phyloP scores from a whole-genome alignment of 2,329 filamentous ascomycete genomes.

The Leptodontidium sp. region DNA sequence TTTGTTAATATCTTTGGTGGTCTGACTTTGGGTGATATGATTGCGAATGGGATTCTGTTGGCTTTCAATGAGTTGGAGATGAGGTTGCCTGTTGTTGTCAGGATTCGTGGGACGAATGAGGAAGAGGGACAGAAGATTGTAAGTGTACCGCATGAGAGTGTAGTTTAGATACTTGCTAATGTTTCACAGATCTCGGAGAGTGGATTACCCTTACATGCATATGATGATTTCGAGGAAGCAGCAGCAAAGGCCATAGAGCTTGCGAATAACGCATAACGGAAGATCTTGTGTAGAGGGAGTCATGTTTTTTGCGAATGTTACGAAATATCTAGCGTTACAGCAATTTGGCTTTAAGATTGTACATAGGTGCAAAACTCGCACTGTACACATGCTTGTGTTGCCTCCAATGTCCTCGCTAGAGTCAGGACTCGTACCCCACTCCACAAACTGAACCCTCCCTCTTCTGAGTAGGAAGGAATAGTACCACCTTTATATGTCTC shows the following conservation, averaged over 20 bases:
- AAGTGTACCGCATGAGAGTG: constrained; percentile 37
- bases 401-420: background rate
- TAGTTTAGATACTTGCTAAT: constrained; percentile 5
- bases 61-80: constrained; percentile 75
- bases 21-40: constrained; percentile 74
- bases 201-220: constrained; percentile 72
- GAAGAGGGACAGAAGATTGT: constrained; percentile 71
- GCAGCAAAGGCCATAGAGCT: constrained; percentile 71
- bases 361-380: background rate
- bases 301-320: background rate
- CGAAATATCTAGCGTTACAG: background rate
- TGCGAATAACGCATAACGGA: constrained; percentile 47
- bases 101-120: constrained; percentile 79
- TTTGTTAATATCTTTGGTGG: constrained; percentile 78
- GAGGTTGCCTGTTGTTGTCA: constrained; percentile 77
- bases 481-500: too few relatives aligned
- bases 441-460: too few relatives aligned
- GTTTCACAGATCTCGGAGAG: constrained; percentile 65
- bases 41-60: constrained; percentile 76
- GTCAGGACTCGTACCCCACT: background rate
- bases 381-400: background rate
- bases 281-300: background rate
- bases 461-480: too few relatives aligned
- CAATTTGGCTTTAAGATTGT: background rate
- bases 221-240: constrained; percentile 79